These are phyloP conservation scores for Globisporangium splendens DNA, from an alignment of 352 stramenopile species.

Conservation along the genomic window DNA sequence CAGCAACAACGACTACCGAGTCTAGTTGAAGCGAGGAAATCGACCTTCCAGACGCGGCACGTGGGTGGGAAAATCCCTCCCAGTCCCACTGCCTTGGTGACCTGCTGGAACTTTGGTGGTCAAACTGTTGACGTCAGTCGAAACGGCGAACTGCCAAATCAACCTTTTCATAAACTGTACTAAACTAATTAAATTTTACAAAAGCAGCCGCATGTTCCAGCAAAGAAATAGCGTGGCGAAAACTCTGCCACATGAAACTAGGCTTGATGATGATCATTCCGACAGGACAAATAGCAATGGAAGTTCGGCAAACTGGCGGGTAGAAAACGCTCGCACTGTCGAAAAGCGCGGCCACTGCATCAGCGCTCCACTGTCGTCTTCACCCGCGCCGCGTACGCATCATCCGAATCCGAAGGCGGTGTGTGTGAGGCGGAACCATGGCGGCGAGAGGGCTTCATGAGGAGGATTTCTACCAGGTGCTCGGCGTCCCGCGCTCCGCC, in stretches of 20 bases:
- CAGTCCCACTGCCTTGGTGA: neutral
- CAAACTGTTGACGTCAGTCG: neutral
- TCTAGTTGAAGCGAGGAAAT: slow-evolving; percentile 6
- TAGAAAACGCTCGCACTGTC: no score
- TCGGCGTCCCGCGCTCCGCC: slow-evolving; percentile 59
- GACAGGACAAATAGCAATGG: slow-evolving; percentile 1
- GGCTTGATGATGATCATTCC: neutral
- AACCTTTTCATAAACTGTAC: neutral
- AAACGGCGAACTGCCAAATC: neutral
- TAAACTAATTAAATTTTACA: slow-evolving; percentile 8
- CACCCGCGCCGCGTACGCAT: slow-evolving; percentile 1
- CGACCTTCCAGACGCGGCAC: neutral
- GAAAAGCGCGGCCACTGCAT: neutral
- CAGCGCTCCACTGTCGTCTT: neutral
- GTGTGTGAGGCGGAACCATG: slow-evolving; percentile 3
- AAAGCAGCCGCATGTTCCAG: neutral
- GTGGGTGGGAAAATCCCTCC: neutral
- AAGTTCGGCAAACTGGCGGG: neutral
- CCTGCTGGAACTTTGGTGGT: no score
- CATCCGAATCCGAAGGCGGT: neutral
- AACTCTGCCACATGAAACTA: neutral
- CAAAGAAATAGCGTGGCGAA: neutral
- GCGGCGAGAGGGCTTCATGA: slow-evolving; percentile 9
- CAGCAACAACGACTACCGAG: slow-evolving; percentile 8
- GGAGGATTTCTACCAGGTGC: slow-evolving; percentile 54